Conservation (phyloP, 2,329 filamentous ascomycete species). For the Arthroderma uncinatum region DNA sequence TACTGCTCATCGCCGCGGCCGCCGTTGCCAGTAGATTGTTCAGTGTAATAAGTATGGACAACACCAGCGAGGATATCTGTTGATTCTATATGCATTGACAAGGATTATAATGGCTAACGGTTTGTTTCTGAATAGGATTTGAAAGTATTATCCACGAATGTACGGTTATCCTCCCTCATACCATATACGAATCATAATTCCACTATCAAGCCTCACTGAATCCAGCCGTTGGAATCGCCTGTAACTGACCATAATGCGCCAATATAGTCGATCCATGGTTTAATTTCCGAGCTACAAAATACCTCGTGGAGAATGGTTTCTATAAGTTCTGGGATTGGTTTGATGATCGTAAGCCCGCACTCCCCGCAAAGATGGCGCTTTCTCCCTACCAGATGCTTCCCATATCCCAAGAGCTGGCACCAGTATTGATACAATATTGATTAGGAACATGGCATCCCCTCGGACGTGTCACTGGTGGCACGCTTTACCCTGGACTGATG, state of each 20-base stretch:
- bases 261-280: conserved; percentile 93
- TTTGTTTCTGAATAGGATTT: conserved; percentile 51
- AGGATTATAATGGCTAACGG: conserved; percentile 22
- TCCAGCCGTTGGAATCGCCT: not conserved
- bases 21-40: conserved; percentile 90
- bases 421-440: conserved; percentile 7
- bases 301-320: conserved; percentile 92
- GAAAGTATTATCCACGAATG: conserved; percentile 99
- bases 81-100: not conserved
- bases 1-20: conserved; percentile 79
- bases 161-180: conserved; percentile 38
- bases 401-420: no score
- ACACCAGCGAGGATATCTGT: not conserved
- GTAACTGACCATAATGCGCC: not conserved
- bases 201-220: no score
- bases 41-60: conserved; percentile 82
- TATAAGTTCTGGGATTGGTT: conserved; percentile 99
- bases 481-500: conserved; percentile 97
- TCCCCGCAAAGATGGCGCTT: not conserved
- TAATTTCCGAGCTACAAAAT: conserved; percentile 97
- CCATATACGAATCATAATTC: not conserved
- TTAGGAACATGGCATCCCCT: conserved; percentile 93
- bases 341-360: conserved; percentile 62
- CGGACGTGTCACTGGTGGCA: conserved; percentile 93
- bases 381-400: not conserved